Conservation (phyloP, 1,284 basidiomycete genomes). For the Cryptococcus floricola region DNA sequence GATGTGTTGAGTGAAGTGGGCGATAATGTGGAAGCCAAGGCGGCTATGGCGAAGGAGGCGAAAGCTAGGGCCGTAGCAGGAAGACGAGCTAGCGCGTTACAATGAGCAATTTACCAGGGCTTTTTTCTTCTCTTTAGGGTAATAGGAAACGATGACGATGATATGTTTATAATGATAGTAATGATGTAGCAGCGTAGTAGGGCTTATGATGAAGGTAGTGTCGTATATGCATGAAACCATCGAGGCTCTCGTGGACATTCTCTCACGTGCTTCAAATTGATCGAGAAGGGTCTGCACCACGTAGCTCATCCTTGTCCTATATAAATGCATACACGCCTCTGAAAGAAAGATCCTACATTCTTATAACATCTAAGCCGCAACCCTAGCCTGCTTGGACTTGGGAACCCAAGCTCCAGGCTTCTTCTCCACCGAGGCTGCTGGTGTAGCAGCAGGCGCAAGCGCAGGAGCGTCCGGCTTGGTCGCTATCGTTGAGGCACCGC, state of each 20-base stretch:
- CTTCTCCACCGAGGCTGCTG: conserved; percentile 11
- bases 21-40: neutral
- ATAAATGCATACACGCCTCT: conserved; percentile 5
- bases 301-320: neutral
- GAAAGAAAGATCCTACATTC: neutral
- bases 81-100: neutral
- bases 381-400: conserved; percentile 25
- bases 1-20: conserved; percentile 1
- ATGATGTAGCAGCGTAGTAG: too few species aligned
- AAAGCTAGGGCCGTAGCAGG: neutral
- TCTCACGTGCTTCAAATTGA: too few species aligned
- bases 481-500: conserved; percentile 4
- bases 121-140: neutral
- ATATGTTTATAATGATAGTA: neutral
- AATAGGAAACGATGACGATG: neutral
- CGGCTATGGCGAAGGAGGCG: neutral
- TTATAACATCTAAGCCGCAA: conserved; percentile 20
- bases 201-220: too few species aligned
- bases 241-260: too few species aligned
- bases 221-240: too few species aligned
- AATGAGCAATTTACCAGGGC: neutral
- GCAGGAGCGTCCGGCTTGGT: conserved; percentile 7
- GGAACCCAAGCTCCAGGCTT: conserved; percentile 16
- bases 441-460: neutral
- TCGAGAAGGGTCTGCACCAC: too few species aligned